Evolutionary conservation across 1,139 yeast species (phyloP), one percentile per base, ranked within the genome.

Genomic region (Hansenula lynferdii): DNA sequence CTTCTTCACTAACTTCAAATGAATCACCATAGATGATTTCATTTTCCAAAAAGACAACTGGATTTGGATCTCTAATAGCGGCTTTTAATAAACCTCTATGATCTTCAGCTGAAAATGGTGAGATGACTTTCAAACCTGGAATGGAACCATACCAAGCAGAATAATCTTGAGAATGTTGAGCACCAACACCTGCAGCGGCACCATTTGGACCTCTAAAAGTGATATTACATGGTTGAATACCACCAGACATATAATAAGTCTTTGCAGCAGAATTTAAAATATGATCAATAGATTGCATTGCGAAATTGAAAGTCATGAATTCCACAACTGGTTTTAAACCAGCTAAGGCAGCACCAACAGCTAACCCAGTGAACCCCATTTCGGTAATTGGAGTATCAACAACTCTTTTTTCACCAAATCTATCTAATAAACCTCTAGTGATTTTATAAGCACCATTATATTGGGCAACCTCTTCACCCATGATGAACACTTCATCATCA

Each of bases 121-220:
- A 86, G 37, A 92, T 69, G 35, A 92, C 99, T 75, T 94, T 92
- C 63, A 92, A 76, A 64, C 98, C 99, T 43, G 99, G 99, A 54
- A 94, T 89, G 41, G 95, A 74, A 52, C 97, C 97, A 70, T 94
- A 92, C 98, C 98, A 92, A 39, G 96, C 89, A 42, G 97, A 77
- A 66, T 80, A 92, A 69, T 89, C 95, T 71, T 92, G 99, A 31
- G 98, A 92, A 71, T 92, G 99, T 69, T 92, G 99, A 43, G 99
- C 99, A 56, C 80, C 99, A 55, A 92, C 98, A 77, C 98, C 97
- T 36, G 97, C 97, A 54, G 98, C 97, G 37, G 98, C 96, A 68
- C 98, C 99, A 67, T 94, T 94, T 48, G 98, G 97, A 58, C 98
- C 98, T 70, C 98, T 84, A 77, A 94, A 94, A 38, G 96, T 90